A percentile compares a stretch with the other conserved stretches of the same genome.
Conservation (phyloP, 169 alveolate species). For the Eimeria sp. region DNA sequence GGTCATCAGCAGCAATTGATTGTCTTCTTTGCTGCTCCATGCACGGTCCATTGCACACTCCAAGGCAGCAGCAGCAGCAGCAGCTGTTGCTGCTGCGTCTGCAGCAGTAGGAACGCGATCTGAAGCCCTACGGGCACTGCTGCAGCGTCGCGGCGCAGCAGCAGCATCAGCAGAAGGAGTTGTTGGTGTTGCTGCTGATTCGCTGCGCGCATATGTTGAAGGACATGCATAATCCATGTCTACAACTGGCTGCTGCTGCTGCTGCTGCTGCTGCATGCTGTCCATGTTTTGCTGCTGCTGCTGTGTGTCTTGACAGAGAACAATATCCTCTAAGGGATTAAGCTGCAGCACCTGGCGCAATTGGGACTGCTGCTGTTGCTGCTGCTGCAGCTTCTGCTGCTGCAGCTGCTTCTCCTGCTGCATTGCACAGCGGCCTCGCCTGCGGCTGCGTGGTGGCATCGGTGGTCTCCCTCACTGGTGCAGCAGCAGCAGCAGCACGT, state of each 20-base stretch:
- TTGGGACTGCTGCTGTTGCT: not conserved
- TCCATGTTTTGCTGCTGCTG: not conserved
- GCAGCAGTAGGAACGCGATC: not conserved
- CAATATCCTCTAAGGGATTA: not conserved
- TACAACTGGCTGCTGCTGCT: not conserved
- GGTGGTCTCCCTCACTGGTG: not conserved
- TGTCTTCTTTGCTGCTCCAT: not conserved
- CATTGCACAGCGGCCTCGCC: conserved; percentile 29
- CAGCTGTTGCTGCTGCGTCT: not conserved
- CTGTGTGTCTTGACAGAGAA: not conserved
- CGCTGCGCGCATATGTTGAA: not conserved
- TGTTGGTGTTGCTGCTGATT: not conserved
- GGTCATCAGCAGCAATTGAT: not conserved
- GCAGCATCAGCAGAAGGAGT: not conserved
- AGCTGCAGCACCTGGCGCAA: not conserved
- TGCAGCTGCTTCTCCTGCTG: not conserved
- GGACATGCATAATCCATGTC: not conserved
- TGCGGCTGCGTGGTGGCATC: conserved; percentile 33
- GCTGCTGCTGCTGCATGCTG: not conserved
- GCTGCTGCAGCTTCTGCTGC: not conserved
- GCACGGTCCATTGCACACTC: not conserved
- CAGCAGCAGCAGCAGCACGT: conserved; percentile 7
- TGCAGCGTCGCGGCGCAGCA: not conserved
- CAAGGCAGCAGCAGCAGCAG: not conserved
- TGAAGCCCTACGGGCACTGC: not conserved